Base-by-base conservation (phyloP, 495 filamentous ascomycete species). In the Pseudotulostoma volvatum region DNA sequence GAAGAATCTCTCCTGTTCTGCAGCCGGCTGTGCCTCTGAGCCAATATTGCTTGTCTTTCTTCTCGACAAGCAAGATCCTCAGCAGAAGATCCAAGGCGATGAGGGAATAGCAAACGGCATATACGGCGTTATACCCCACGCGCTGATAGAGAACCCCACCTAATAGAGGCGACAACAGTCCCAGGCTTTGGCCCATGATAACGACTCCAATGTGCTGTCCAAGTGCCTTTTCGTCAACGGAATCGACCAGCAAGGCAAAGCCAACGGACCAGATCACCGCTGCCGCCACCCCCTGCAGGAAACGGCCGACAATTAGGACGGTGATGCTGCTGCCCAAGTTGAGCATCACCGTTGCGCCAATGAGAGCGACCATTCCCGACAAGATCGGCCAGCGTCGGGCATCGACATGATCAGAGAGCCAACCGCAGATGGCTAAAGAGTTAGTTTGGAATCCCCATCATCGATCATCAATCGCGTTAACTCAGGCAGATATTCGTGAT, bases 261-360 rank as follows among this genome's bases (percentile, higher is more conserved):
- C 74, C 73, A 14, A 76, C 65, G 0, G 76, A 76, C 63, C 73
- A 76, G 0, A 81, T 76, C 31, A 76, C 61, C 2, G 74, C 76
- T 3, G 64, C 70, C 43, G 71, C 73, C 3, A 68, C 52, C 4
- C 77, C 76, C 50, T 83, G 75, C 14, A 81, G 48, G 5, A 79
- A 40, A 16, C 78, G 56, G 7, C 74, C 76, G 5, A 73, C 14
- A 3, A 69, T 53, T 15, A 81, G 60, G 2, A 74, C 53, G 2
- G 59, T 39, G 7, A 79, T 40, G 18, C 52, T 70, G 34, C 59
- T 54, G 0, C 74, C 72, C 4, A 68, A 20, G 4, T 66, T 69
- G 1, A 81, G 57, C 37, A 81, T 51, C 0, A 71, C 46, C 34
- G 78, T 81, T 1, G 68, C 69, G 7, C 57, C 60, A 1, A 71